phyloP scores from a whole-genome alignment of 768 basidiomycete species.

The Hygrophorus pudorinus region DNA sequence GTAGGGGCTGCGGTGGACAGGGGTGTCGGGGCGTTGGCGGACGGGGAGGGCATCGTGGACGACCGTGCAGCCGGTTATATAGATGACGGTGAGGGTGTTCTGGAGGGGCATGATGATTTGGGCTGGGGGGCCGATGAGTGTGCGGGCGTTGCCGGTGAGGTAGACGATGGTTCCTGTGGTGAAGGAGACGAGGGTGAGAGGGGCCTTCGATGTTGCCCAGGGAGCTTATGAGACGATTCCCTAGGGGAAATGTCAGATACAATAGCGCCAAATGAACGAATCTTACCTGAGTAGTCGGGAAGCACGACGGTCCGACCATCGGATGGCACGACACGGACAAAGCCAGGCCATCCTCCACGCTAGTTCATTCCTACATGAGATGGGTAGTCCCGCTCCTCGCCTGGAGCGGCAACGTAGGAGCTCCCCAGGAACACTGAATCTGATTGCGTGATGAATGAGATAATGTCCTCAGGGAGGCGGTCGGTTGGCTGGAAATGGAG shows the following conservation, averaged over 20 bases:
- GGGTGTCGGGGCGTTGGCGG: too few species aligned
- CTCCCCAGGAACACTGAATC: slow-evolving; percentile 53
- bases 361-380: slow-evolving; percentile 58
- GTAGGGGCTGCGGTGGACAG: too few species aligned
- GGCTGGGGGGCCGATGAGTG: slow-evolving; percentile 37
- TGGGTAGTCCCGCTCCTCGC: slow-evolving; percentile 32
- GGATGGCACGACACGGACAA: slow-evolving; percentile 45
- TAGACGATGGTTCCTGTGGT: slow-evolving; percentile 48
- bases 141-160: slow-evolving; percentile 46
- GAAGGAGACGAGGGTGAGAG: slow-evolving; percentile 47
- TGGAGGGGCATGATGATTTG: too few species aligned
- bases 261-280: not conserved
- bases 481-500: slow-evolving; percentile 23
- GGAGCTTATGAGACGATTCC: slow-evolving; percentile 55
- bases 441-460: slow-evolving; percentile 34
- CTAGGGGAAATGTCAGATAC: slow-evolving; percentile 17
- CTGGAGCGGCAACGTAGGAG: slow-evolving; percentile 29
- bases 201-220: slow-evolving; percentile 55
- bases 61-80: too few species aligned
- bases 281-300: slow-evolving; percentile 51
- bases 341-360: slow-evolving; percentile 53
- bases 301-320: slow-evolving; percentile 46
- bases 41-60: too few species aligned
- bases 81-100: too few species aligned
- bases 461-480: slow-evolving; percentile 38